Evolutionary conservation across 2,329 filamentous ascomycete genomes (phyloP), one percentile per base, ranked within the genome.

Genomic region (Fusarium sp.): DNA sequence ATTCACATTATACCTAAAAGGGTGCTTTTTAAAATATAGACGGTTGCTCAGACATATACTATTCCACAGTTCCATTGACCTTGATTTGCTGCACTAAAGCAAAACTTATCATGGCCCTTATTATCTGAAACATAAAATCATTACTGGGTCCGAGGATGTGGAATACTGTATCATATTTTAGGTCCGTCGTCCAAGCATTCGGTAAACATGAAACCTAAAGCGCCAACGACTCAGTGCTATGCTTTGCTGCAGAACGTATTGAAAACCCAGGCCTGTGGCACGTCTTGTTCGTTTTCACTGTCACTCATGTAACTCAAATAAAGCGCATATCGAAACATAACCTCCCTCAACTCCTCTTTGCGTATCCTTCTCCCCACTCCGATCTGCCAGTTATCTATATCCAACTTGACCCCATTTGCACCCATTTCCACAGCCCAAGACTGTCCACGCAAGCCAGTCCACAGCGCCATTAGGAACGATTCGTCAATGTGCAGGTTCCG

Each of bases 291-390:
- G 12, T 65, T 72, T 25, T 74, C 66, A 7, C 77, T 74, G 11
- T 61, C 60, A 21, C 75, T 70, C n/a, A 74, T 38, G 38, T 82
- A 82, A 63, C 80, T 82, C 57, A 82, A 59, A 51, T 81, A 82
- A 58, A 82, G 64, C 5, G 80, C 77, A 72, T 81, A 82, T 49
- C 80, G 77, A 61, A 82, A 82, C 73, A 81, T 56, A 7, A 75
- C 73, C 39, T 73, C 73, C 39, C 76, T 73, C 25, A 82, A 46
- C 18, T 60, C 60, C 2, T 75, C 69, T 56, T 80, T 72, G 3
- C 73, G 66, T 10, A 79, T 33, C 14, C 68, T 52, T 42, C 74
- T 73, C 8, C 69, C 74, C 25, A 80, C 55, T n/a, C 61, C 60
- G 19, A 48, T 59, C 66, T 66, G 77, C 76, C 63, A 76, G 7